Base-by-base conservation (phyloP, 1,284 basidiomycete genomes). In the Irpex sp. region DNA sequence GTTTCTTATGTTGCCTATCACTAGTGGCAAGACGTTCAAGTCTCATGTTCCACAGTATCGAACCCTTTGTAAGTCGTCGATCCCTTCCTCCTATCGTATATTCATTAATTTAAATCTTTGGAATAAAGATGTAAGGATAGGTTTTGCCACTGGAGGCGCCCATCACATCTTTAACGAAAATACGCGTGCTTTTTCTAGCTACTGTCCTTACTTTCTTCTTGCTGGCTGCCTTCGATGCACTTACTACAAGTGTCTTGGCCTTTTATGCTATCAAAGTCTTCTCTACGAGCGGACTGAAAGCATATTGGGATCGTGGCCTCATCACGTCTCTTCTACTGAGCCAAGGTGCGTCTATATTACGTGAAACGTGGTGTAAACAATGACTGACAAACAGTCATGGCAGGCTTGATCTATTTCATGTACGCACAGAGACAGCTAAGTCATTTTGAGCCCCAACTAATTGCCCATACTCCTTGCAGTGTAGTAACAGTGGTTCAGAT, bases 321-420 rank as follows among this genome's bases (percentile, higher is more conserved):
- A 12, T 61, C 23, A 23, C 23, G 16, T 12, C 36, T 4, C 23
- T 57, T 9, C 18, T 61, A 19, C 23, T 61, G 16, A 57, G 57
- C 23, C 60, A 61, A 57, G 60, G 60, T 58, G 48, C 6, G 55
- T 42, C 18, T 4, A 10, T 19, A 9, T 42, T 18, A 8, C 37
- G 9, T 42, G 12, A 45, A 45, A 23, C 4, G 23, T 23, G 23
- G 23, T 23, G 23, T 23, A 23, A 23, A 23, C 23, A 23, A 23
- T 23, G 23, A 12, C 56, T 57, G 39, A 57, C n/a, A 45, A 45
- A 12, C 16, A 9, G 14, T n/a, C 9, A 14, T 18, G n/a, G 2
- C n/a, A 61, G 60, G 60, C 55, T 45, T 61, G 37, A 49, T 61
- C 7, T 61, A 61, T 57, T 57, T 61, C 33, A 16, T 57, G 60